Evolutionary conservation across 2,329 filamentous ascomycete genomes (phyloP).

Genomic region (Colletotrichum incanum): DNA sequence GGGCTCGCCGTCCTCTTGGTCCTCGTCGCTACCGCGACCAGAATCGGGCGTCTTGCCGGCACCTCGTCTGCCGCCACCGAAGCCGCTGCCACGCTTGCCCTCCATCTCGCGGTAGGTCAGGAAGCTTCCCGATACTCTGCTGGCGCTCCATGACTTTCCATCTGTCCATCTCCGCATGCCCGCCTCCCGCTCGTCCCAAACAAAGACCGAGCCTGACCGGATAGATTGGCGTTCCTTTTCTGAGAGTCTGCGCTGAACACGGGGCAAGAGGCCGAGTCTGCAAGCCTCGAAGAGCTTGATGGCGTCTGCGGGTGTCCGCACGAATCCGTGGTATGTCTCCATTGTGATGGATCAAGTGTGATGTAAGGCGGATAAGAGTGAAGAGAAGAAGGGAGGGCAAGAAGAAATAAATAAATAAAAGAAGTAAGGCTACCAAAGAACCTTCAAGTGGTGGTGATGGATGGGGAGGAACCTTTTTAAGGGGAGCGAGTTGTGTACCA

Average conservation of each 20-base stretch:
- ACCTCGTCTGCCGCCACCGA: slow-evolving; percentile 71
- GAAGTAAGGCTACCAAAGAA: slow-evolving; percentile 33
- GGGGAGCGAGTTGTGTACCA: slow-evolving; percentile 9
- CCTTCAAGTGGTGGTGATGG: slow-evolving; percentile 4
- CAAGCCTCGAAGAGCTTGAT: slow-evolving; percentile 99
- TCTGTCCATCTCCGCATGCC: slow-evolving; percentile 99
- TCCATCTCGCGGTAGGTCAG: slow-evolving; percentile 99
- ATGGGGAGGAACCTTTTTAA: slow-evolving; percentile 31
- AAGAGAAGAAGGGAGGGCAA: not conserved
- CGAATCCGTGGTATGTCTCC: slow-evolving; percentile 97
- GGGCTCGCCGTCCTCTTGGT: slow-evolving; percentile 86
- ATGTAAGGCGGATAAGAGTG: slow-evolving; percentile 25
- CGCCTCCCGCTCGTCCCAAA: slow-evolving; percentile 99
- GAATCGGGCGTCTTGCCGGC: slow-evolving; percentile 88
- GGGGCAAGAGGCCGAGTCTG: slow-evolving; percentile 87
- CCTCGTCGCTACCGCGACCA: slow-evolving; percentile 85
- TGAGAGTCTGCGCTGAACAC: slow-evolving; percentile 92
- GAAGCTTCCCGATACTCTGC: slow-evolving; percentile 96
- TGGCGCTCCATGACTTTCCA: slow-evolving; percentile 99
- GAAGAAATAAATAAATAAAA: not conserved
- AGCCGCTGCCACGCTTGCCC: slow-evolving; percentile 90
- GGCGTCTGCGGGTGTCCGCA: slow-evolving; percentile 95
- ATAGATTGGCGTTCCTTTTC: slow-evolving; percentile 98
- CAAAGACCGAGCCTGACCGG: slow-evolving; percentile 96
- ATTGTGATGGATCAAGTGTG: slow-evolving; percentile 65